Evolutionary conservation across 352 stramenopile species (phyloP), one percentile per base, ranked within the genome.

Genomic region (Peronospora farinosa): DNA sequence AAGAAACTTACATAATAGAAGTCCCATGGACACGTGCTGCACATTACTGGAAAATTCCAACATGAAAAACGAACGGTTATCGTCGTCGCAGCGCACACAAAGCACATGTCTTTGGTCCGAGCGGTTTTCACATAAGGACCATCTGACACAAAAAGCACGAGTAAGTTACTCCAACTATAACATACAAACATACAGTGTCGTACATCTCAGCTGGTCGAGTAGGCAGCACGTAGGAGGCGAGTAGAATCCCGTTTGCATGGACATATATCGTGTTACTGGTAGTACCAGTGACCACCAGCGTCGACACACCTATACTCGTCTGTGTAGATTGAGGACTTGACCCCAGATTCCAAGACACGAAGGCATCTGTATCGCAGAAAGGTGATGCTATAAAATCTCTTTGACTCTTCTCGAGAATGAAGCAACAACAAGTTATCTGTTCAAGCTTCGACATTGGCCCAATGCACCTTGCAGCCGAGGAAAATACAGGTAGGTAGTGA

Each of bases 31-130:
- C 7, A 54, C 41, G 11, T 65, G 53, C 11, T 62, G 30, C 9
- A 48, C 31, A 3, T n/a, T 48, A n/a, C 64, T 54, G 33, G 55
- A 67, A 57, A 88, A 70, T 7, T 49, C 60, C 3, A 88, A 38
- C 30, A 88, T 40, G 40, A 75, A 80, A 40, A 79, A 80, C 9
- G 68, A 84, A 2, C 63, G 58, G 4, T 72, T 60, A 10, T 33
- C 35, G 40, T 86, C 68, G 1, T 54, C 57, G 49, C 78, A 86
- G 9, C 62, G 60, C 10, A 88, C 63, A 8, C 58, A 61, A 0
- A 83, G 17, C 5, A 75, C 40, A 36, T 59, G 62, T 2, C 46
- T 46, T 25, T 69, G 60, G 13, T 56, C 47, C 7, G 53, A 19
- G 12, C n/a, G 57, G 35, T 68, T 48, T 40, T 72, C 39, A 27